Percentiles rank a stretch among this genome's conserved stretches.
phyloP scores from a whole-genome alignment of 2,329 filamentous ascomycete species.

The Dendrostoma leiphaemia region DNA sequence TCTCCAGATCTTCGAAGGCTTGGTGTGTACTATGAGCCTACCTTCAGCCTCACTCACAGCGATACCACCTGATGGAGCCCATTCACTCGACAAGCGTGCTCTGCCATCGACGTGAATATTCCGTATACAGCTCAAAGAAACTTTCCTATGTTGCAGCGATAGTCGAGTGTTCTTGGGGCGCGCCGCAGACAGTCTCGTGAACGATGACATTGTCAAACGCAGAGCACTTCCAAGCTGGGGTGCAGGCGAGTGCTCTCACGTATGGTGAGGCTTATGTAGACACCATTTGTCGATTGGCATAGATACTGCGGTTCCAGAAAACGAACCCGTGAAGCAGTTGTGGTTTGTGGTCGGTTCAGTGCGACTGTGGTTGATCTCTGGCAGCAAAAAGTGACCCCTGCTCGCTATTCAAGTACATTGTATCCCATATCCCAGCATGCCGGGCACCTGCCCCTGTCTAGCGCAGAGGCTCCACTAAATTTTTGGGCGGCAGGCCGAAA shows the following conservation, averaged over 20 bases:
- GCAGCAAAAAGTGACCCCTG: neutral
- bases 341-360: neutral
- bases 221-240: neutral
- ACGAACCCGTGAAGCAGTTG: neutral
- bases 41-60: slow-evolving; percentile 55
- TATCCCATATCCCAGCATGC: neutral
- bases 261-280: neutral
- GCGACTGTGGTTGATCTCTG: neutral
- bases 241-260: neutral
- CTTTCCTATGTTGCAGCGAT: slow-evolving; percentile 1
- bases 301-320: neutral
- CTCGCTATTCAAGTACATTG: neutral
- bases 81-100: slow-evolving; percentile 67
- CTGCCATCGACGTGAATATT: slow-evolving; percentile 23
- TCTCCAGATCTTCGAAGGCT: neutral
- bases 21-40: slow-evolving; percentile 28
- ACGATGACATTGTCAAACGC: slow-evolving; percentile 14
- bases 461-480: slow-evolving; percentile 17
- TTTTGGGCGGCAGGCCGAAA: slow-evolving; percentile 11
- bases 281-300: neutral
- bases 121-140: slow-evolving; percentile 1
- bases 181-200: slow-evolving; percentile 1
- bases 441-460: slow-evolving; percentile 4
- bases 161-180: neutral
- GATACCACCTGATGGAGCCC: slow-evolving; percentile 74